Conservation (phyloP, 2,329 filamentous ascomycete species). For the Chrysoporthe puriensis region DNA sequence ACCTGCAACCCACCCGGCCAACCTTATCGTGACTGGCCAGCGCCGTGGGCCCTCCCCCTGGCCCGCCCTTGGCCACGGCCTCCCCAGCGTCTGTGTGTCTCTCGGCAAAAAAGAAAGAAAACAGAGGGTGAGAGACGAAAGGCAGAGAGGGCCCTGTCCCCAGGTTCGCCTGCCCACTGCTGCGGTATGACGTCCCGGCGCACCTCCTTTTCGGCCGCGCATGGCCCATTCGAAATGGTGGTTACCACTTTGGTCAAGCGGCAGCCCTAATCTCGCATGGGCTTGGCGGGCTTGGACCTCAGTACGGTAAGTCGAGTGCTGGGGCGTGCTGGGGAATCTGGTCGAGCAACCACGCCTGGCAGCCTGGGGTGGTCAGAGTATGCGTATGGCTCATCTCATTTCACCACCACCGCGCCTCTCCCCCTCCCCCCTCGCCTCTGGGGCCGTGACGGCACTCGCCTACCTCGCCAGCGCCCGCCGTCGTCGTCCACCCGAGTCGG, state of each 20-base stretch:
- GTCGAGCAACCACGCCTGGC: not conserved
- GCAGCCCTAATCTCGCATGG: not conserved
- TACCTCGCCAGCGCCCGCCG: no score
- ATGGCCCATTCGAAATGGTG: not conserved
- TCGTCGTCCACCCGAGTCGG: no score
- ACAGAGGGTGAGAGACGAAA: no score
- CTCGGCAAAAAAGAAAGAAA: no score
- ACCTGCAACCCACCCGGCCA: not conserved
- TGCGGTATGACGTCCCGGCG: not conserved
- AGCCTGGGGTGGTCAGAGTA: not conserved
- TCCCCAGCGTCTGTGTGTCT: not conserved
- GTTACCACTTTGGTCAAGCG: not conserved
- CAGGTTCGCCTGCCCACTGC: not conserved
- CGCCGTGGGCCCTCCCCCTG: not conserved
- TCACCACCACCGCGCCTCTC: no score
- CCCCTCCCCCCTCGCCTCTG: no score
- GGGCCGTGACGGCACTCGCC: no score
- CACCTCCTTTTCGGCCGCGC: conserved; percentile 3
- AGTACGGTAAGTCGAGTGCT: no score
- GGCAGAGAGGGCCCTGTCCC: not conserved
- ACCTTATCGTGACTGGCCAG: conserved; percentile 21
- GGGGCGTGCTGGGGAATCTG: no score
- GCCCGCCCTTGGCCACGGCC: not conserved
- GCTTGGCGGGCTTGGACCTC: not conserved
- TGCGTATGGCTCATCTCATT: no score